These are phyloP conservation scores for Lichina pygmaea DNA, from an alignment of 495 filamentous ascomycete genomes.

Conservation along the genomic window DNA sequence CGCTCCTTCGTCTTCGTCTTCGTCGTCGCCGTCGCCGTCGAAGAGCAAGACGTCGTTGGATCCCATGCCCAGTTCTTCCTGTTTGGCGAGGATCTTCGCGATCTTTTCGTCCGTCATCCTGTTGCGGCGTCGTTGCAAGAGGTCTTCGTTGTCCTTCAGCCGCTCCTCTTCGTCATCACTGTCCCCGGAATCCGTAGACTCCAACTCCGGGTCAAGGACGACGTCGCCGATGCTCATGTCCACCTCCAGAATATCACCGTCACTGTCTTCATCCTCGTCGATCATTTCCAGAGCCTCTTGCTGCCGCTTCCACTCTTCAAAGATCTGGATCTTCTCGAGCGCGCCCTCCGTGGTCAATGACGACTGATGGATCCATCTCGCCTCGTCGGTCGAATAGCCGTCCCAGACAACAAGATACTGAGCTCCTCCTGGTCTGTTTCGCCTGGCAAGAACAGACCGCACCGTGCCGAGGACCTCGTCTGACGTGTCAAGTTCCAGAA, in stretches of 20 bases:
- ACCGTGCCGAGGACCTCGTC: slow-evolving; percentile 12
- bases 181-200: slow-evolving; percentile 8
- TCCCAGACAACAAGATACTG: slow-evolving; percentile 25
- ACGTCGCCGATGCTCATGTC: too few relatives aligned
- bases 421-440: slow-evolving; percentile 15
- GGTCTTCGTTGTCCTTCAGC: slow-evolving; percentile 11
- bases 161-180: slow-evolving; percentile 11
- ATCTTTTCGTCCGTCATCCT: slow-evolving; percentile 27
- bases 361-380: slow-evolving; percentile 19
- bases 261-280: neutral
- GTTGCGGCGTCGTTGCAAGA: slow-evolving; percentile 8
- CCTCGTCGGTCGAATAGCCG: slow-evolving; percentile 17
- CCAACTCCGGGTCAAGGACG: slow-evolving; percentile 1
- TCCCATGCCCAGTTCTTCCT: slow-evolving; percentile 36
- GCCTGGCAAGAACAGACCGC: slow-evolving; percentile 14
- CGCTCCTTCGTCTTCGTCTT: neutral
- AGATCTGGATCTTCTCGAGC: slow-evolving; percentile 12
- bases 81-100: slow-evolving; percentile 31
- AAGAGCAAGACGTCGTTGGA: slow-evolving; percentile 29
- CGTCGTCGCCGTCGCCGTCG: slow-evolving; percentile 17
- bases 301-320: slow-evolving; percentile 9
- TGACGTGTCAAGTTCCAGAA: slow-evolving; percentile 20
- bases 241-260: slow-evolving; percentile 1
- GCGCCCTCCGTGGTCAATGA: slow-evolving; percentile 9
- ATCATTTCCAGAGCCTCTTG: too few relatives aligned